A percentile compares a stretch with the other conserved stretches of the same genome.
These are phyloP conservation scores for Huntiella decipiens DNA, from an alignment of 2,329 filamentous ascomycete genomes.

Conservation along the genomic window DNA sequence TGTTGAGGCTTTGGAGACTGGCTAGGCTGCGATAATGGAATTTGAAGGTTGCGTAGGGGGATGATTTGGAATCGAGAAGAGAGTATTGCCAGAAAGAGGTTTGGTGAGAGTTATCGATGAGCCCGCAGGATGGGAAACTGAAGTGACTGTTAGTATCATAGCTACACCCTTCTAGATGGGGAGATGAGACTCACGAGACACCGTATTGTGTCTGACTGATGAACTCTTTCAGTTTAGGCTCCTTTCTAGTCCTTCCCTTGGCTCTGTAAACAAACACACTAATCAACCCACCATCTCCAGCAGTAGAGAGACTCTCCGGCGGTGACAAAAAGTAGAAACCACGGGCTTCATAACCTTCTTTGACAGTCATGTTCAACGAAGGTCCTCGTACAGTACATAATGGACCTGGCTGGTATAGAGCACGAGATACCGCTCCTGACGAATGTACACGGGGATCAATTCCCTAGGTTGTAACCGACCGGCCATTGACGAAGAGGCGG, in stretches of 20 bases:
- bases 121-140: constrained; percentile 33
- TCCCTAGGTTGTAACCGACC: constrained; percentile 33
- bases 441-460: constrained; percentile 21
- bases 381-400: constrained; percentile 23
- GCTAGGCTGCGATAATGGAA: constrained; percentile 38
- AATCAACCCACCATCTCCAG: constrained; percentile 35
- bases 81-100: constrained; percentile 33
- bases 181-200: constrained; percentile 28
- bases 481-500: constrained; percentile 35
- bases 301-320: constrained; percentile 20
- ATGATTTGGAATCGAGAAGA: constrained; percentile 30
- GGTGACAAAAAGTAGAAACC: constrained; percentile 30
- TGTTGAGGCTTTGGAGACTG: constrained; percentile 27
- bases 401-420: constrained; percentile 29
- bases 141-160: neutral
- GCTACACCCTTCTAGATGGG: neutral
- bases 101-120: constrained; percentile 31
- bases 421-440: constrained; percentile 24
- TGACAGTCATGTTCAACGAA: constrained; percentile 15
- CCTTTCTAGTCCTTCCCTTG: constrained; percentile 25
- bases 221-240: constrained; percentile 24
- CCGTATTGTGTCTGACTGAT: constrained; percentile 31
- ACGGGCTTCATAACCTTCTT: constrained; percentile 27
- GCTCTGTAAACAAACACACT: constrained; percentile 34
- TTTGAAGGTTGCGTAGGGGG: constrained; percentile 32